Evolutionary conservation across 306 rosid species (phyloP).

Genomic region (Rosa lucieae): DNA sequence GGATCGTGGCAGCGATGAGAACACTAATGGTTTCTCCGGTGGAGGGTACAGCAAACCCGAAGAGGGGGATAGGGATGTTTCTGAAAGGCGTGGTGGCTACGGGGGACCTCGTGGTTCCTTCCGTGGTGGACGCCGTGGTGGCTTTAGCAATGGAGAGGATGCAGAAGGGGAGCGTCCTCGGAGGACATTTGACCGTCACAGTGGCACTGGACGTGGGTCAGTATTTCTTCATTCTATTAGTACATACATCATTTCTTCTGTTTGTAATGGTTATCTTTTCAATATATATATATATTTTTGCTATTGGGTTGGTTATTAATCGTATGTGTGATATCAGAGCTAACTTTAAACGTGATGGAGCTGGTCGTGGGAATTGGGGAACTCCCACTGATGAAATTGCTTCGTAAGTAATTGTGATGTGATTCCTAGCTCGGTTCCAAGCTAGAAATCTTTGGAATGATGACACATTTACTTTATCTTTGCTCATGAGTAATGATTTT

Average conservation of each 20-base stretch:
- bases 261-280: too few species aligned
- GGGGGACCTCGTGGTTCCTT: slow-evolving; percentile 52
- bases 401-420: slow-evolving; percentile 37
- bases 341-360: slow-evolving; percentile 62
- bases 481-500: not conserved
- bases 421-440: not conserved
- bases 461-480: not conserved
- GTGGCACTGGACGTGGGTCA: slow-evolving; percentile 75
- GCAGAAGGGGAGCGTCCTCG: slow-evolving; percentile 58
- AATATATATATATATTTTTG: not conserved
- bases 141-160: slow-evolving; percentile 49
- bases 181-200: slow-evolving; percentile 51
- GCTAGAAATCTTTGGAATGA: not conserved
- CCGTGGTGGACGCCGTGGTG: slow-evolving; percentile 59
- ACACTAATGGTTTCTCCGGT: slow-evolving; percentile 41
- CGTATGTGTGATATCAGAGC: slow-evolving; percentile 21
- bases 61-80: slow-evolving; percentile 47
- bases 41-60: slow-evolving; percentile 45
- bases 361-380: slow-evolving; percentile 74
- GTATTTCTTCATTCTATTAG: not conserved
- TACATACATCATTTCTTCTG: not conserved
- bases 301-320: not conserved
- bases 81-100: slow-evolving; percentile 56
- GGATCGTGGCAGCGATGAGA: slow-evolving; percentile 46
- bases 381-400: slow-evolving; percentile 46